Evolutionary conservation across 176 grass and related monocot genomes (phyloP), one percentile per base, ranked within the genome.

Genomic region (Carex myosuroides): DNA sequence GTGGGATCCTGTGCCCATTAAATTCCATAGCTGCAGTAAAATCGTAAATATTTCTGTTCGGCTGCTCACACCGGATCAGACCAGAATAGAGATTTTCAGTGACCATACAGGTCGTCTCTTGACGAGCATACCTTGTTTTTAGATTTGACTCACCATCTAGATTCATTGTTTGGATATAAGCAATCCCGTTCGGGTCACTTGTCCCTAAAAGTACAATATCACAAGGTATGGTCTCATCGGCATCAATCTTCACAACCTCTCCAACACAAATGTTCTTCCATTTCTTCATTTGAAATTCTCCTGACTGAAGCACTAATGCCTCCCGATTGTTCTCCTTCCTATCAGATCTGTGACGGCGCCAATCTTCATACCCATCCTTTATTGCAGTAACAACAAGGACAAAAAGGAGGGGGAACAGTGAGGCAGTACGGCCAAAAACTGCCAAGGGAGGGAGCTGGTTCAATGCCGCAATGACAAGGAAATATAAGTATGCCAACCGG

Each of bases 121-220:
- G 97, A 35, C 93, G 91, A 85, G 97, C 97, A 81, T 99, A 99
- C 85, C 97, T 93, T 86, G 97, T 96, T 91, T 99, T 99, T 42
- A 99, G 83, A 86, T 99, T 99, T 78, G 97, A 99, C 84, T 99
- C 97, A 8, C 97, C 97, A 53, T 99, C 97, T 83, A 99, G 89
- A 92, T 99, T 99, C 97, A 99, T 99, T 41, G 97, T 99, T 87
- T 99, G 97, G 50, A 99, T 96, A 85, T 99, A 99, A 86, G 97
- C 97, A 87, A 99, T 99, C 85, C 93, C 93, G 84, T 99, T 99
- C 81, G 91, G 87, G 88, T 99, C 93, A 67, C 97, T 96, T 48
- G 91, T 94, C 69, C 90, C 90, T 75, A 99, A 73, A 72, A 99
- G 84, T 70, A 99, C 97, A 87, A 99, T 96, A 85, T 99, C 97